A percentile compares a stretch with the other conserved stretches of the same genome.
Conservation (phyloP, 345 rosid genomes). For the Heritiera littoralis region DNA sequence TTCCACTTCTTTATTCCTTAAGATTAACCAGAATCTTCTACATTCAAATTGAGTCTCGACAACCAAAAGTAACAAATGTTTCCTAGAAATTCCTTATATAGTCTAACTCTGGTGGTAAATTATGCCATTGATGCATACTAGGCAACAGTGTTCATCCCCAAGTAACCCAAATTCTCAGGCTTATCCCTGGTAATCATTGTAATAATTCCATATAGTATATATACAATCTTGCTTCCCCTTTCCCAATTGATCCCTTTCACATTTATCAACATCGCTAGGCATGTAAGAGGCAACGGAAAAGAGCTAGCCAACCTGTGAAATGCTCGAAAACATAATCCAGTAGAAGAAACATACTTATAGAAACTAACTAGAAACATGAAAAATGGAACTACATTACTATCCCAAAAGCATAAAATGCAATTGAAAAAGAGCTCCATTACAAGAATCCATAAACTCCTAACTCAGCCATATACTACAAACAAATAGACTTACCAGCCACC, state of each 20-base stretch:
- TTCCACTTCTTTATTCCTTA: background rate
- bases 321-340: background rate
- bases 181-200: background rate
- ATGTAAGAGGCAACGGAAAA: background rate
- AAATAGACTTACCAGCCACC: constrained; percentile 79
- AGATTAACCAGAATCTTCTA: background rate
- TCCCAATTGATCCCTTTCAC: background rate
- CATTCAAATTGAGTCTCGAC: background rate
- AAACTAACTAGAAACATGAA: background rate
- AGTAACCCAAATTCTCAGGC: background rate
- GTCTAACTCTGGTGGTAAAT: background rate
- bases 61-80: background rate
- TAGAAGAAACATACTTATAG: background rate
- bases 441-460: background rate
- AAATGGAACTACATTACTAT: background rate
- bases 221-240: background rate
- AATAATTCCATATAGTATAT: background rate
- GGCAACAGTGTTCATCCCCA: background rate
- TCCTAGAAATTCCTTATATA: background rate
- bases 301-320: background rate
- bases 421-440: background rate
- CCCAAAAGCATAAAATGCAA: background rate
- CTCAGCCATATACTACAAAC: constrained; percentile 14
- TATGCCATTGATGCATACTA: background rate
- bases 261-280: background rate